Evolutionary conservation across 106 monocot genomes (phyloP).

Genomic region (Phalaenopsis equestris): DNA sequence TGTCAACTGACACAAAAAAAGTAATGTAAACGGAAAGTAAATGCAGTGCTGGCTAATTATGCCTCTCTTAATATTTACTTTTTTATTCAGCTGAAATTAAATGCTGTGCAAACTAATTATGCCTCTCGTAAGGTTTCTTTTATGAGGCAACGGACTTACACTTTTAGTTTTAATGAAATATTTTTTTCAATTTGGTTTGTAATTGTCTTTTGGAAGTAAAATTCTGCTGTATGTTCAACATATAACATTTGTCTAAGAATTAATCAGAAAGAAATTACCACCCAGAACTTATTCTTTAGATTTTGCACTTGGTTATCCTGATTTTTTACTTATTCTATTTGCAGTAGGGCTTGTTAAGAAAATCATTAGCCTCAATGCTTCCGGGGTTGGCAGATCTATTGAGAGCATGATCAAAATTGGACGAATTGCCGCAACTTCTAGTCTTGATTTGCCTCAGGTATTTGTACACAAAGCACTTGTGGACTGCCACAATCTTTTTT

Average conservation of each 20-base stretch:
- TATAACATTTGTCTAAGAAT: not conserved
- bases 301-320: not conserved
- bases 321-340: not conserved
- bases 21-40: not conserved
- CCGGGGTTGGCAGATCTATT: conserved; percentile 34
- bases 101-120: not conserved
- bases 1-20: not conserved
- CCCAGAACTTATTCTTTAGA: not conserved
- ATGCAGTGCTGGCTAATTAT: not conserved
- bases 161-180: no score
- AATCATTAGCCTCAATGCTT: conserved; percentile 33
- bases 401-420: conserved; percentile 73
- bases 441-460: conserved; percentile 91
- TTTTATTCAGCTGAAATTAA: no score
- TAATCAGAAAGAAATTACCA: not conserved
- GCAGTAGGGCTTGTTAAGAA: conserved; percentile 58
- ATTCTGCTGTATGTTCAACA: not conserved
- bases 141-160: no score
- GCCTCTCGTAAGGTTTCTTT: no score
- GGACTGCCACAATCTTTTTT: not conserved
- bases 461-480: not conserved
- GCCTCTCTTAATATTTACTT: no score
- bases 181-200: not conserved
- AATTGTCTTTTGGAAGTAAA: not conserved
- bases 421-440: conserved; percentile 35